A percentile compares a stretch with the other conserved stretches of the same genome.
phyloP scores from a whole-genome alignment of 345 rosid species.

The Xanthoceras sorbifolium region DNA sequence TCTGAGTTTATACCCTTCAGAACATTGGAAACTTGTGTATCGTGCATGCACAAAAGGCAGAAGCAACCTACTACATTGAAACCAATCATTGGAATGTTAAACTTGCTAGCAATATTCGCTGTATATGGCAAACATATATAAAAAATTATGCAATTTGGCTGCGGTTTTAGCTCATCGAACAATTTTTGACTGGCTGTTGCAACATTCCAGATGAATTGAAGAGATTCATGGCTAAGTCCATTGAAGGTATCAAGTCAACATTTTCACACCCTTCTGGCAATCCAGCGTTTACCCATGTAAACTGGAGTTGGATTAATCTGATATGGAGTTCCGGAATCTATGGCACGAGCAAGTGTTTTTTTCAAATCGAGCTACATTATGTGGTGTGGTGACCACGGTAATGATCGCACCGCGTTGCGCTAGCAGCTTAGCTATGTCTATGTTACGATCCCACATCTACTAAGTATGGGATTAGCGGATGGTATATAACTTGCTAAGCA shows the following conservation, averaged over 20 bases:
- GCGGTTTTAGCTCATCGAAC: constrained; percentile 12
- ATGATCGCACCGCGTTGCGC: constrained; percentile 35
- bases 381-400: constrained; percentile 36
- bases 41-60: constrained; percentile 32
- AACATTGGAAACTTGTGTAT: background rate
- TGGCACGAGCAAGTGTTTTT: background rate
- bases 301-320: background rate
- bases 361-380: background rate
- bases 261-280: constrained; percentile 4
- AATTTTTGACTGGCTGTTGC: constrained; percentile 17
- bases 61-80: constrained; percentile 41
- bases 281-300: background rate
- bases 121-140: constrained; percentile 39
- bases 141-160: constrained; percentile 41
- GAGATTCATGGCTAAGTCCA: background rate
- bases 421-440: constrained; percentile 42
- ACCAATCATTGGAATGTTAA: constrained; percentile 35
- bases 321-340: constrained; percentile 1
- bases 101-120: constrained; percentile 19
- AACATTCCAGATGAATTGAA: background rate
- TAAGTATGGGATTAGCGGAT: constrained; percentile 58
- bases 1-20: background rate
- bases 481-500: too few species aligned
- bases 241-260: background rate
- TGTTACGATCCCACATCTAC: too few species aligned